phyloP scores from a whole-genome alignment of 257 asterid genomes.

The Gentiana macrophylla region DNA sequence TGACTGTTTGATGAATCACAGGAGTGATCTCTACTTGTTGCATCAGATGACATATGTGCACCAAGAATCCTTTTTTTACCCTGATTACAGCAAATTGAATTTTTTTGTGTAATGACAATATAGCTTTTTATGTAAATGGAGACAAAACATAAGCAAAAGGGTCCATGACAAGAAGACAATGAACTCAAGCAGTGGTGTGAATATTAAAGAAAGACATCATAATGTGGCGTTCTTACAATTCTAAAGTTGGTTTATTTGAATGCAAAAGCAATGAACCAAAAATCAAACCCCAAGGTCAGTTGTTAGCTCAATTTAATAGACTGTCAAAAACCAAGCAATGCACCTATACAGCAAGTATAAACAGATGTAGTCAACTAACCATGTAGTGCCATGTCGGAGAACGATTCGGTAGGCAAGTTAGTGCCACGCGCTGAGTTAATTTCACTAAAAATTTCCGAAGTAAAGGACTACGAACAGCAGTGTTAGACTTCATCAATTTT shows the following conservation, averaged over 20 bases:
- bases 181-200: no score
- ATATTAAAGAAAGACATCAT: no score
- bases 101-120: neutral
- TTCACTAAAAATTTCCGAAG: conserved; percentile 89
- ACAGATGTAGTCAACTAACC: conserved; percentile 39
- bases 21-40: conserved; percentile 24
- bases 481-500: conserved; percentile 47
- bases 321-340: conserved; percentile 4
- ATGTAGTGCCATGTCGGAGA: conserved; percentile 79
- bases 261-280: neutral
- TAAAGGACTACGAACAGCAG: conserved; percentile 77
- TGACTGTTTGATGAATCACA: conserved; percentile 21
- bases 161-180: no score
- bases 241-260: no score
- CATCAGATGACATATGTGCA: conserved; percentile 29
- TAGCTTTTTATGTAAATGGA: neutral
- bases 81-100: conserved; percentile 30
- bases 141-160: neutral
- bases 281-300: neutral
- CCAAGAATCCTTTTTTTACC: conserved; percentile 58
- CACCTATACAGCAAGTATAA: neutral
- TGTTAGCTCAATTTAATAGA: neutral
- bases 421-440: conserved; percentile 80
- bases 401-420: conserved; percentile 72
- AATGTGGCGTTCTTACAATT: no score